Percentiles rank a stretch among this genome's conserved stretches.
Evolutionary conservation across 352 stramenopile genomes (phyloP).

Genomic region (Phytopythium aichiense): DNA sequence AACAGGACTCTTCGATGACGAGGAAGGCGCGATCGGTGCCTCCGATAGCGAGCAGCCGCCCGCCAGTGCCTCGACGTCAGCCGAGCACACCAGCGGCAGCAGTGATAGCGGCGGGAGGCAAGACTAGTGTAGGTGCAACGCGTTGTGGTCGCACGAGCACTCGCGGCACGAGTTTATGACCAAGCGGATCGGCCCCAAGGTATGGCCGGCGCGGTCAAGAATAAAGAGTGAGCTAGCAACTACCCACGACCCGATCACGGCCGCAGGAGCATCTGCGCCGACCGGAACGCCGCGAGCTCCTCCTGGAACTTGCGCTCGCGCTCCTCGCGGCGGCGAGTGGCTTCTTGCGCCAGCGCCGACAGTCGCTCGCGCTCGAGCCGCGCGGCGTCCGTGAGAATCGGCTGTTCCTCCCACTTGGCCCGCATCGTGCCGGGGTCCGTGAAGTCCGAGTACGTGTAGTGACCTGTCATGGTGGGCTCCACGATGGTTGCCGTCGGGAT

Average conservation of each 20-base stretch:
- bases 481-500: neutral
- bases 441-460: constrained; percentile 22
- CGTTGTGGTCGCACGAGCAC: neutral
- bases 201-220: neutral
- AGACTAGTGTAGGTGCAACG: neutral
- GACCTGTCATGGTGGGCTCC: neutral
- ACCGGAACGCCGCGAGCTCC: constrained; percentile 43
- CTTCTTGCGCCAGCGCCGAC: constrained; percentile 23
- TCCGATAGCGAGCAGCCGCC: neutral
- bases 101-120: constrained; percentile 5
- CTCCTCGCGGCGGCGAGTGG: constrained; percentile 26
- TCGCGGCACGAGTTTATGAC: neutral
- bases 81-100: neutral
- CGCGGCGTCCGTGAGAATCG: constrained; percentile 44
- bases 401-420: constrained; percentile 41
- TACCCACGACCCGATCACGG: neutral
- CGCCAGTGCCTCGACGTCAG: neutral
- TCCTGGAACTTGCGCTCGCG: constrained; percentile 52
- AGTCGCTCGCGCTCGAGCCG: constrained; percentile 20
- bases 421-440: constrained; percentile 7
- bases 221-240: neutral
- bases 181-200: neutral
- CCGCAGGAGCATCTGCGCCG: constrained; percentile 1
- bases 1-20: neutral
- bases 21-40: neutral